Evolutionary conservation across 805 yeast species (phyloP).

Genomic region (Diddensiella santjacobensis): DNA sequence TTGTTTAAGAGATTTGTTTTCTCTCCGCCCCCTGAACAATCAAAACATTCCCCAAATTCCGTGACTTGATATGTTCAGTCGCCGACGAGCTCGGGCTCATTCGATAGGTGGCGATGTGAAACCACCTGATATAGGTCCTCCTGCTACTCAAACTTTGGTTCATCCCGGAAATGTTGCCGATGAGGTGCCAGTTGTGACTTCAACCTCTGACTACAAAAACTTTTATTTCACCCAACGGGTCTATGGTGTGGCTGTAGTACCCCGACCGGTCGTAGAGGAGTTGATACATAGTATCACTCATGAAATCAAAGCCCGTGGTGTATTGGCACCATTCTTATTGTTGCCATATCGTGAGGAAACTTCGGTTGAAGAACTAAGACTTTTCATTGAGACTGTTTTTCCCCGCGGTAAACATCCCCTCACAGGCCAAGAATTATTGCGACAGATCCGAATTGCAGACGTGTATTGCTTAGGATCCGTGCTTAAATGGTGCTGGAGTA

Average conservation of each 20-base stretch:
- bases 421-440: constrained; percentile 41
- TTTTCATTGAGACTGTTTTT: constrained; percentile 54
- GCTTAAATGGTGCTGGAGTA: constrained; percentile 80
- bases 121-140: neutral
- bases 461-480: constrained; percentile 61
- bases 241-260: constrained; percentile 21
- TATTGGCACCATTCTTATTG: constrained; percentile 67
- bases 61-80: neutral
- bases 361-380: constrained; percentile 48
- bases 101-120: neutral
- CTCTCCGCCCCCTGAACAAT: too few relatives aligned
- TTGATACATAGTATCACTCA: constrained; percentile 67
- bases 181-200: neutral
- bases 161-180: neutral
- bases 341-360: constrained; percentile 74
- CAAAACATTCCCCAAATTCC: too few relatives aligned
- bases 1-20: too few relatives aligned
- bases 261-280: constrained; percentile 46
- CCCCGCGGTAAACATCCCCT: constrained; percentile 54
- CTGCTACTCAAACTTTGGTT: neutral
- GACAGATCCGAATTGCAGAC: constrained; percentile 50
- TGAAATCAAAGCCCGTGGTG: constrained; percentile 65
- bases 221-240: constrained; percentile 27
- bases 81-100: neutral
- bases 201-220: constrained; percentile 12